Conservation (phyloP, 139 green algal genomes). For the Tetradesmus obliquus region DNA sequence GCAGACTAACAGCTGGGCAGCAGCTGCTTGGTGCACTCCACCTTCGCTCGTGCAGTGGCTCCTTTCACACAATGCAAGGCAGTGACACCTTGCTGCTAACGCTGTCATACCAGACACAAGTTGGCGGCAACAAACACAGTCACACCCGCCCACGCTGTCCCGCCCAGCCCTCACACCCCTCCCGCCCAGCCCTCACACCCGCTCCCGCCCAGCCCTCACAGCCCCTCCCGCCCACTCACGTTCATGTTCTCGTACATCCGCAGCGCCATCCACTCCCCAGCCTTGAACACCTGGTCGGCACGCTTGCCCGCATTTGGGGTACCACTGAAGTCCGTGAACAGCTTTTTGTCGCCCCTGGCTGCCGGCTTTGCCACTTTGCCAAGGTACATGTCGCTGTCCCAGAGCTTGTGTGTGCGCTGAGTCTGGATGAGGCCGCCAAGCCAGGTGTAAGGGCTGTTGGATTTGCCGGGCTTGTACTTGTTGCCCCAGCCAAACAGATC, state of each 20-base stretch:
- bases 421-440: neutral
- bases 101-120: too few relatives aligned
- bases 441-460: neutral
- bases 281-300: neutral
- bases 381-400: conserved; percentile 9
- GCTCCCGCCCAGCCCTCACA: neutral
- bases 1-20: too few relatives aligned
- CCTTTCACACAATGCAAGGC: too few relatives aligned
- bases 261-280: neutral
- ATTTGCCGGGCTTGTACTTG: neutral
- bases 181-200: neutral
- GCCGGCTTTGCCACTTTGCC: neutral
- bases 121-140: too few relatives aligned
- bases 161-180: too few relatives aligned
- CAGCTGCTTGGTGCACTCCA: too few relatives aligned
- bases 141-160: too few relatives aligned
- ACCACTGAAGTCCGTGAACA: neutral
- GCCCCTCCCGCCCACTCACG: neutral
- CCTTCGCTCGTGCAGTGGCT: too few relatives aligned
- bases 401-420: neutral
- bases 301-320: neutral
- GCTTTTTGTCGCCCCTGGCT: neutral
- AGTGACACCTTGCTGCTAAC: too few relatives aligned
- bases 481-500: neutral
- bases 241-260: conserved; percentile 14